Percentiles rank a stretch among this genome's conserved stretches.
Conservation (phyloP, 768 basidiomycete genomes). For the Dacryopinax primogenitus region DNA sequence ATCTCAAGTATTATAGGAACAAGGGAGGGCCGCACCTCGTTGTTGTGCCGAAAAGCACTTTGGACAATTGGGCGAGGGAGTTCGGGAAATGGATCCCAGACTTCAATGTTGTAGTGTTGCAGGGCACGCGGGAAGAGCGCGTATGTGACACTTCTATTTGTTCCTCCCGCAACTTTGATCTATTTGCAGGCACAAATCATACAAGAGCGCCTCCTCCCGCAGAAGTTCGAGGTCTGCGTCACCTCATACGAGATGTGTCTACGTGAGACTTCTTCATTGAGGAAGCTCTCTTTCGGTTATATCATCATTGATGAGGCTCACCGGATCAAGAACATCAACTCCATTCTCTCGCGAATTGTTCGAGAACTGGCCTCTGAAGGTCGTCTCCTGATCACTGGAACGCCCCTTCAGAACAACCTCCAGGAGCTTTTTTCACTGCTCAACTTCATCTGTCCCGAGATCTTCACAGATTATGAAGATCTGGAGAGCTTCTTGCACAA, state of each 20-base stretch:
- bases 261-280: conserved; percentile 82
- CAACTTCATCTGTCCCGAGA: conserved; percentile 95
- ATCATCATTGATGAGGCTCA: conserved; percentile 98
- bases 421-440: conserved; percentile 86
- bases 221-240: conserved; percentile 87
- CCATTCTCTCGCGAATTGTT: conserved; percentile 87
- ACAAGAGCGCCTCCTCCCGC: conserved; percentile 59
- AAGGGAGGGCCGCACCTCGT: conserved; percentile 79
- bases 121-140: conserved; percentile 83
- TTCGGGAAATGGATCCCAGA: conserved; percentile 85
- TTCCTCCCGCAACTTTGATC: neutral
- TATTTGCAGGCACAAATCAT: conserved; percentile 49
- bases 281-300: conserved; percentile 94
- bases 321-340: conserved; percentile 98
- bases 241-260: conserved; percentile 96
- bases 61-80: conserved; percentile 95
- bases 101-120: conserved; percentile 65
- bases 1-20: conserved; percentile 72
- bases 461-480: conserved; percentile 82
- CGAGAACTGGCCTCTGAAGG: conserved; percentile 80
- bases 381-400: conserved; percentile 87
- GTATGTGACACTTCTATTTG: conserved; percentile 22
- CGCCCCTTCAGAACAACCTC: conserved; percentile 90
- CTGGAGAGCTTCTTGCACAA: conserved; percentile 90
- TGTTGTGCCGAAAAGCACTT: conserved; percentile 95